Base-by-base conservation (phyloP, 2,329 filamentous ascomycete genomes). In the Cordyceps cateniannulata region DNA sequence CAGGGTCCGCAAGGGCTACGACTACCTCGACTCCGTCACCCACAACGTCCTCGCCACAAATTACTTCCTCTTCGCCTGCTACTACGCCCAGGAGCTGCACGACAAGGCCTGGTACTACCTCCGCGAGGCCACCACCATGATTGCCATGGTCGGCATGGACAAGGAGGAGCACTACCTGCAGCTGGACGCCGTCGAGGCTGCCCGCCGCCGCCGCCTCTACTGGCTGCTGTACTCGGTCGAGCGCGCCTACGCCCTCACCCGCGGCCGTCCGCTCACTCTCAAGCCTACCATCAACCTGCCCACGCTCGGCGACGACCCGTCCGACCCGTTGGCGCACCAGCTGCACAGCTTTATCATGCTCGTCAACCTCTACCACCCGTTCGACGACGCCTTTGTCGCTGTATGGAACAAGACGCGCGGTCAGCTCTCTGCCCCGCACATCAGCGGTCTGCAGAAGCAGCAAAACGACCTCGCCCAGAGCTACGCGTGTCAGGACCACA, bases 81-180 rank as follows among this genome's bases (percentile, higher is more conserved):
- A 88, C 70, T 87, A 88, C 63, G 87, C 85, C 42, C 76, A 90
- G 51, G 88, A 91, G 64, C 79, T 86, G 70, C 88, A 92, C 70
- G 85, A 89, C 64, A 86, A 86, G 71, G 89, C 89, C 1, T 93
- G 90, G 89, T 92, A 86, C 69, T 85, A 91, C 70, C 77, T 93
- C 10, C 85, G 89, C 27, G 90, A 95, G 72, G 88, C 88, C 6
- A 87, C 85, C 1, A 92, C 89, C 6, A 78, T 93, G 72, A 79
- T 82, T 29, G 80, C 85, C 66, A 81, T 87, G 66, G 72, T 78
- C 29, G 79, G 79, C 58, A 82, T 88, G 82, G 78, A 81, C 67
- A 84, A 84, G 70, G 85, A 88, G 67, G 81, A 85, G 24, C 76
- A 80, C 9, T 91, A 90, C 69, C 66, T 79, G 48, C 79, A 83